Percentiles rank a stretch among this genome's conserved stretches.
Conservation (phyloP, 75 land plant genomes). For the Cupressus sempervirens region DNA sequence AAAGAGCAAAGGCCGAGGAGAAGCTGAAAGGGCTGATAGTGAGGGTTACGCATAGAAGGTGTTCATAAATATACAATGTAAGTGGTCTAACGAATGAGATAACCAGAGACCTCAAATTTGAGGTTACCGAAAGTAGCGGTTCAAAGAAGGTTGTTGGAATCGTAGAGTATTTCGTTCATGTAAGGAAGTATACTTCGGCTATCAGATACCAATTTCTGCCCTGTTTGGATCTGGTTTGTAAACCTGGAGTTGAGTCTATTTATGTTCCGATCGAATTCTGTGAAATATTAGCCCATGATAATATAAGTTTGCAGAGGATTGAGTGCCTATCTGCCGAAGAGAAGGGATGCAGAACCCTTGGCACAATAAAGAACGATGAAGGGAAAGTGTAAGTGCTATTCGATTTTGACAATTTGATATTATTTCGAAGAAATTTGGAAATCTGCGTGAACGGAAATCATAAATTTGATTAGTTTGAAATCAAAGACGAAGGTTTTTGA, state of each 20-base stretch:
- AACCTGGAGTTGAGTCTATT: slow-evolving; percentile 11
- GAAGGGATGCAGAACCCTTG: not conserved
- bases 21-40: slow-evolving; percentile 34
- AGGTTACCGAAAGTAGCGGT: slow-evolving; percentile 21
- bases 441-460: too few species aligned
- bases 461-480: too few species aligned
- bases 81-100: slow-evolving; percentile 25
- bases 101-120: slow-evolving; percentile 29
- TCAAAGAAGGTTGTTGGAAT: not conserved
- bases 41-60: slow-evolving; percentile 41
- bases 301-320: not conserved
- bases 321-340: not conserved
- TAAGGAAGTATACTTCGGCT: slow-evolving; percentile 28
- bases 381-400: slow-evolving; percentile 20
- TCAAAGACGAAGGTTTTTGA: too few species aligned
- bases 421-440: too few species aligned
- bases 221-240: slow-evolving; percentile 25
- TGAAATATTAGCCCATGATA: slow-evolving; percentile 13
- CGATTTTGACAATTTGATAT: too few species aligned
- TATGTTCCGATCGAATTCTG: slow-evolving; percentile 71
- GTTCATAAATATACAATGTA: slow-evolving; percentile 36
- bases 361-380: slow-evolving; percentile 20
- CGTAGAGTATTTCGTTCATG: slow-evolving; percentile 34
- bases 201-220: slow-evolving; percentile 35
- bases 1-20: slow-evolving; percentile 17